phyloP scores from a whole-genome alignment of 129 eudicot species.

The Centrapalus pauciflorus region DNA sequence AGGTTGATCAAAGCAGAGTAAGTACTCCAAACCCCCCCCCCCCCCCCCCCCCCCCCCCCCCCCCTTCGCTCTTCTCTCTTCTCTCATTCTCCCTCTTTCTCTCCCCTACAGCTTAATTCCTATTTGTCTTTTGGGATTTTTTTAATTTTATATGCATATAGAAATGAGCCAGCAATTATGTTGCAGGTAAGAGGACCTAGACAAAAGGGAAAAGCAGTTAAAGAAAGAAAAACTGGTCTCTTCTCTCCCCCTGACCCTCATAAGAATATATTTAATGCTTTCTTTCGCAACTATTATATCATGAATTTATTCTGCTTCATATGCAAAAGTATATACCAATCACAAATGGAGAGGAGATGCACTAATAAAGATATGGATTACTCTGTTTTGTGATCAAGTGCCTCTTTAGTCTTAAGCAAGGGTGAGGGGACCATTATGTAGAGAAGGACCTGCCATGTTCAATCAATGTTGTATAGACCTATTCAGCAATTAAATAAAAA shows the following conservation, averaged over 20 bases:
- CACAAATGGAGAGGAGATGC: neutral
- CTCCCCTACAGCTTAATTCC: neutral
- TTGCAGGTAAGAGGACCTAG: slow-evolving; percentile 37
- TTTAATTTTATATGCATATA: neutral
- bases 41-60: neutral
- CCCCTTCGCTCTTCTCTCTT: neutral
- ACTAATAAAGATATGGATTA: neutral
- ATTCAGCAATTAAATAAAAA: too few relatives aligned
- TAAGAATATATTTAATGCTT: neutral
- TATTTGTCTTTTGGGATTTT: neutral
- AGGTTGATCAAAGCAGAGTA: slow-evolving; percentile 30
- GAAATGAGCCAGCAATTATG: slow-evolving; percentile 1
- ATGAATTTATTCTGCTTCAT: neutral
- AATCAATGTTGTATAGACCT: too few relatives aligned
- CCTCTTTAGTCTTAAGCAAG: neutral
- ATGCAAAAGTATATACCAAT: neutral
- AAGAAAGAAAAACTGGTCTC: slow-evolving; percentile 45
- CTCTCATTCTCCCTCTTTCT: neutral
- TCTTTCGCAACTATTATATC: neutral
- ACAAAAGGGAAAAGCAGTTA: slow-evolving; percentile 33
- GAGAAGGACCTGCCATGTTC: neutral
- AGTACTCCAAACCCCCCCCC: slow-evolving; percentile 5
- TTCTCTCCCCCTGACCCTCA: neutral
- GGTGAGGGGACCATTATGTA: neutral
- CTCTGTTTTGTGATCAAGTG: neutral